Evolutionary conservation across 192 early-diverging fungal genomes (phyloP).

Genomic region (Thamnidium elegans): DNA sequence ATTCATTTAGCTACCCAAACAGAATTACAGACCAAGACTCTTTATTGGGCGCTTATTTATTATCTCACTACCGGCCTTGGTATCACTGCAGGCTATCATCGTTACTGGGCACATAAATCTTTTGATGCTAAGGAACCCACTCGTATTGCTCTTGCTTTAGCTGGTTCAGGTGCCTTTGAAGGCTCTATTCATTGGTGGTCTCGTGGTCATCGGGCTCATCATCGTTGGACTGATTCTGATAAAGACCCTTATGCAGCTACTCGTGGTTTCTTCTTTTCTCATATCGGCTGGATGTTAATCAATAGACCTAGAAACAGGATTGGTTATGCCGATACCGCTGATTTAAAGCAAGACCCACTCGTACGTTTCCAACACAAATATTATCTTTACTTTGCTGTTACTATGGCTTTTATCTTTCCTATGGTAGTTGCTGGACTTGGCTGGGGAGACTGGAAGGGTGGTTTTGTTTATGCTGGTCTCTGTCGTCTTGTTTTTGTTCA

Average conservation of each 20-base stretch:
- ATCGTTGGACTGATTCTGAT: slow-evolving; percentile 78
- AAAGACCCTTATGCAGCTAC: slow-evolving; percentile 82
- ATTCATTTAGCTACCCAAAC: slow-evolving; percentile 75
- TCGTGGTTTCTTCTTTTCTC: slow-evolving; percentile 76
- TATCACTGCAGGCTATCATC: slow-evolving; percentile 62
- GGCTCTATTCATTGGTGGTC: slow-evolving; percentile 87
- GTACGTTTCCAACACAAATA: slow-evolving; percentile 77
- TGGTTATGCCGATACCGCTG: slow-evolving; percentile 78
- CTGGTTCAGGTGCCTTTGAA: slow-evolving; percentile 71
- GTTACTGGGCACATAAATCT: slow-evolving; percentile 76
- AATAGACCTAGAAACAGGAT: slow-evolving; percentile 70
- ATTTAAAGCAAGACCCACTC: slow-evolving; percentile 69
- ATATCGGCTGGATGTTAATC: slow-evolving; percentile 86
- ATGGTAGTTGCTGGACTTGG: slow-evolving; percentile 77
- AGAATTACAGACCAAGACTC: slow-evolving; percentile 61
- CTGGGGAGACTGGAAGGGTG: slow-evolving; percentile 80
- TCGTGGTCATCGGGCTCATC: slow-evolving; percentile 82
- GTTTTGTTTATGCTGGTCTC: slow-evolving; percentile 74
- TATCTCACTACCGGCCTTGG: slow-evolving; percentile 75
- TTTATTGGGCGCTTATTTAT: slow-evolving; percentile 65
- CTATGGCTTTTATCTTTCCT: slow-evolving; percentile 77
- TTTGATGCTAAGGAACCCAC: slow-evolving; percentile 62
- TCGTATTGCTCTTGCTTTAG: slow-evolving; percentile 60
- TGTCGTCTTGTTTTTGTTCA: slow-evolving; percentile 77
- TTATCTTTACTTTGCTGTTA: slow-evolving; percentile 68